Percentiles rank a stretch among this genome's conserved stretches.
These are phyloP conservation scores for Mucor irregularis DNA, from an alignment of 371 early-diverging fungal species.

Conservation along the genomic window DNA sequence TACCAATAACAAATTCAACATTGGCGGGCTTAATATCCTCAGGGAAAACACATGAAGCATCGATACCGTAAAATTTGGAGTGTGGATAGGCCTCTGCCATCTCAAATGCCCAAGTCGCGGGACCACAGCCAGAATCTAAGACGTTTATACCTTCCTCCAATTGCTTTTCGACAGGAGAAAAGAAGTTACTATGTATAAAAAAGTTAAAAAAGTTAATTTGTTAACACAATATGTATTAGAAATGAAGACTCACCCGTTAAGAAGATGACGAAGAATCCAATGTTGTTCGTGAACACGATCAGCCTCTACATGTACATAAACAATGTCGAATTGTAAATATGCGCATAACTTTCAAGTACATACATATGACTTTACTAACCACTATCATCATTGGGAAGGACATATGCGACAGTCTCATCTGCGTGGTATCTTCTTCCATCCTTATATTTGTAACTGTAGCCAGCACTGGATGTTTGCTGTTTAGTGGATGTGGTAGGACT, in stretches of 20 bases:
- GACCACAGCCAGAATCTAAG: conserved; percentile 27
- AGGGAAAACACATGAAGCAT: conserved; percentile 47
- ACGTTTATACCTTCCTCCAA: conserved; percentile 21
- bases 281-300: conserved; percentile 28
- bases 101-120: conserved; percentile 28
- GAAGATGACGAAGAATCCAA: conserved; percentile 18
- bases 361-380: too few species aligned
- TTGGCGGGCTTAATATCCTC: conserved; percentile 44
- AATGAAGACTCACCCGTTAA: conserved; percentile 10
- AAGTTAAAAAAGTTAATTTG: neutral
- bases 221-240: neutral
- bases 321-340: neutral
- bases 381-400: conserved; percentile 54
- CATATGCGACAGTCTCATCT: conserved; percentile 44
- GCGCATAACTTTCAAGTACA: neutral
- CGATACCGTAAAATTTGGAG: conserved; percentile 36
- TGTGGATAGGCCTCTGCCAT: conserved; percentile 20
- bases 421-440: conserved; percentile 52
- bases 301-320: conserved; percentile 4
- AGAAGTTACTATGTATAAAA: conserved; percentile 16
- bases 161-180: conserved; percentile 14
- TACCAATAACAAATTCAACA: conserved; percentile 49
- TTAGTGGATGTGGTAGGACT: neutral
- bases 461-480: neutral
- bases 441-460: conserved; percentile 27